Evolutionary conservation across 306 rosid genomes (phyloP).

Genomic region (Cicer cuneatum): DNA sequence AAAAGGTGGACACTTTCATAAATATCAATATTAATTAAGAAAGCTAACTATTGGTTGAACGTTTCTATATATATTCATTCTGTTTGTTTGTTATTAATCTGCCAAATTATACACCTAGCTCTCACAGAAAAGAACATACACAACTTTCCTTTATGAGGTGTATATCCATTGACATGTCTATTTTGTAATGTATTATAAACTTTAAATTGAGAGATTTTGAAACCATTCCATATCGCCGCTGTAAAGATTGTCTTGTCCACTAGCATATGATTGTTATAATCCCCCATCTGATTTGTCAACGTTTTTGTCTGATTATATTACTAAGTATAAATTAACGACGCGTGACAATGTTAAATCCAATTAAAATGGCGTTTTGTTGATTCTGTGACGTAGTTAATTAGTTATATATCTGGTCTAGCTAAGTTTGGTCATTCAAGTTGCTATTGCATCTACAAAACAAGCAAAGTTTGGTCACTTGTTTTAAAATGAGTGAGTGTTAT

Average conservation of each 20-base stretch:
- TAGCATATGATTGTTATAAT: neutral
- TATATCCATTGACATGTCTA: neutral
- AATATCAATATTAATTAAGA: neutral
- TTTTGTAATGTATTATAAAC: neutral
- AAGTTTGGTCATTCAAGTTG: slow-evolving; percentile 22
- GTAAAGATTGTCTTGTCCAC: slow-evolving; percentile 14
- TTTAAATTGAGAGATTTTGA: neutral
- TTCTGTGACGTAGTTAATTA: neutral
- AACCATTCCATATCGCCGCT: neutral
- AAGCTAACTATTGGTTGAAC: neutral
- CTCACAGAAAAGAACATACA: neutral
- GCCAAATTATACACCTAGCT: neutral
- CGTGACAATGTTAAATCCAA: neutral
- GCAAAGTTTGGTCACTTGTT: neutral
- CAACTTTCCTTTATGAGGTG: neutral
- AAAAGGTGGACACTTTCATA: neutral
- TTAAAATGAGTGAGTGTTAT: no score
- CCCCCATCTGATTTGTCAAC: neutral
- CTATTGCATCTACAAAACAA: neutral
- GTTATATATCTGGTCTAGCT: neutral
- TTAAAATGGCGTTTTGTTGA: slow-evolving; percentile 21
- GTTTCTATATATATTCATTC: neutral
- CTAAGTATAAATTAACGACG: neutral
- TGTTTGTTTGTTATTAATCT: neutral
- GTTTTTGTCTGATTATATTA: neutral